Base-by-base conservation (phyloP, 257 asterid species). In the Craterostigma plantagineum region DNA sequence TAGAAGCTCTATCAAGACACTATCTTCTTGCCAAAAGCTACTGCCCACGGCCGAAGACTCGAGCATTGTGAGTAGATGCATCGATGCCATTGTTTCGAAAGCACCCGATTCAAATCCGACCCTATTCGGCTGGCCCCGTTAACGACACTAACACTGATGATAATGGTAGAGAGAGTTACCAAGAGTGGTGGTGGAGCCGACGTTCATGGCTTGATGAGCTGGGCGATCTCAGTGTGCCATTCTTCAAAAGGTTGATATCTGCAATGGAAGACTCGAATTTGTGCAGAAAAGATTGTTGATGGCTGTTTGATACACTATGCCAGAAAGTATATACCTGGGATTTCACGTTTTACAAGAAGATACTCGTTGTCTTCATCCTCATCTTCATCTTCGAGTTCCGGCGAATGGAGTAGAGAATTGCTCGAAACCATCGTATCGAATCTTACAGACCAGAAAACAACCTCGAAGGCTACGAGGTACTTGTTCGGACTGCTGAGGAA, bases 51-150 rank as follows among this genome's bases (percentile, higher is more conserved):
- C 92, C 10, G 98, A 87, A 36, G 46, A 56, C n/a, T 60, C 83
- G 39, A 72, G 72, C 48, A 79, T 87, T 65, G 79, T 63, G 14
- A 72, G 63, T 53, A 68, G 86, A 56, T 82, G 93, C 64, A 62
- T 82, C 36, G 76, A 76, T 8, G 90, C 92, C 16, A 54, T 82
- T 37, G 83, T 78, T 0, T 45, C 57, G 35, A 83, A 53, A 54
- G 93, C 94, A 54, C 72, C 83, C 11, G 48, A 69, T 15, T 42
- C 81, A 3, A 94, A 83, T 77, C 92, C 94, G 37, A 59, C 95
- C 36, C 51, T 83, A 23, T 79, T 90, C 5, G 95, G 99, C 11
- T 90, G 99, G 95, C 99, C n/a, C 99, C 18, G 76, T 90, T 34
- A 79, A 58, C 56, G n/a, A n/a, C n/a, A n/a, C n/a, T n/a, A n/a